Evolutionary conservation across 345 rosid species (phyloP).

Genomic region (Hibiscus mutabilis): DNA sequence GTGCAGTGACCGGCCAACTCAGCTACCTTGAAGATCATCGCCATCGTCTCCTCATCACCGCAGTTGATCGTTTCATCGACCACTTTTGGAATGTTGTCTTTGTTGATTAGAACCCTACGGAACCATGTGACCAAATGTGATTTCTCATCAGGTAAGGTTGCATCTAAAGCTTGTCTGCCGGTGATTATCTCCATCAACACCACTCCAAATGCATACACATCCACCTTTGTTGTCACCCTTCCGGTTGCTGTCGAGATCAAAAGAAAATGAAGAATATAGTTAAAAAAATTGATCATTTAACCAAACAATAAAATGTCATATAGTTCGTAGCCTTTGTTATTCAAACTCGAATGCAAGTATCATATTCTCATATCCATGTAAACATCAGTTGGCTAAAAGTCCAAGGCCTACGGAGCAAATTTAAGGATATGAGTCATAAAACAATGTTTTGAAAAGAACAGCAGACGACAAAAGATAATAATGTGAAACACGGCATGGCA

Average conservation of each 20-base stretch:
- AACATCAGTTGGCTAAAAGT: background rate
- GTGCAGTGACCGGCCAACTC: slow-evolving; percentile 94
- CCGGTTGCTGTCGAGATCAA: slow-evolving; percentile 59
- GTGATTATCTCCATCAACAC: slow-evolving; percentile 82
- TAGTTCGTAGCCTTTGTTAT: background rate
- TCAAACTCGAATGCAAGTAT: background rate
- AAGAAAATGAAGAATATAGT: background rate
- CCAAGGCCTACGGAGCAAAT: background rate
- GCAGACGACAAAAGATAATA: background rate
- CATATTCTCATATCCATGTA: background rate
- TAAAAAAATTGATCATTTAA: background rate
- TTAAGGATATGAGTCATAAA: background rate
- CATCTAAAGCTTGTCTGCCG: slow-evolving; percentile 78
- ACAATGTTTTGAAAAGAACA: background rate
- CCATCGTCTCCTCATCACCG: slow-evolving; percentile 56
- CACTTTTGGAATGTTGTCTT: slow-evolving; percentile 55
- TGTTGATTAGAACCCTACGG: slow-evolving; percentile 52
- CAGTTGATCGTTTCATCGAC: slow-evolving; percentile 49
- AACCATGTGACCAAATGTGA: slow-evolving; percentile 83
- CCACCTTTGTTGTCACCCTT: slow-evolving; percentile 83
- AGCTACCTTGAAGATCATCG: slow-evolving; percentile 52
- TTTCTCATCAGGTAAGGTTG: slow-evolving; percentile 53
- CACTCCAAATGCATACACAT: slow-evolving; percentile 85
- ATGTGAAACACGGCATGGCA: background rate
- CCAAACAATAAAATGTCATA: background rate